Base-by-base conservation (phyloP, 441 rosid genomes). In the Theobroma grandiflorum region DNA sequence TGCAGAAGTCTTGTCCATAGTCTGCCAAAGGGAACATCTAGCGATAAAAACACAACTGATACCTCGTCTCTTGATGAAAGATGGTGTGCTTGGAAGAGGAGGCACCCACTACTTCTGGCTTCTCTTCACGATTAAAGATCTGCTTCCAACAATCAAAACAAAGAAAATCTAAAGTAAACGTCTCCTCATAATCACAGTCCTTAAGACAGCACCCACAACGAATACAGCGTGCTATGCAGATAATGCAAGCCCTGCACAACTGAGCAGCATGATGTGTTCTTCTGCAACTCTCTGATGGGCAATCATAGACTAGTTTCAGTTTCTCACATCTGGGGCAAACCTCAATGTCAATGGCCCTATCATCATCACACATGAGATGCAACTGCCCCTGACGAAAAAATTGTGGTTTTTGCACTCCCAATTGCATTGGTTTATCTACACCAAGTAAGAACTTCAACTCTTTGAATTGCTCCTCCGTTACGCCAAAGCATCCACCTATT, bases 151-250 rank as follows among this genome's bases (percentile, higher is more conserved):
- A 83, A 76, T 80, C 72, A 68, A 61, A 59, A 62, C 90, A 88
- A 78, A 81, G 75, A 31, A 71, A 80, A 18, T 80, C 85, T 75
- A 85, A 81, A 37, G 83, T 82, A 76, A 81, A 87, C 0, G 49
- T 76, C n/a, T 82, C 85, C 80, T 82, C 85, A 43, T 69, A 75
- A 12, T 79, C 86, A 73, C 80, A 79, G 52, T 85, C 83, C 67
- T 65, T 82, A n/a, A 86, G 59, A 77, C 89, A 88, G n/a, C 83
- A 58, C 7, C 91, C 91, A 73, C 91, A 88, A 8, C 47, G 77
- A 12, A 76, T 72, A 70, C 91, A 88, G 33, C 88, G 88, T 37
- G 66, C 77, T 18, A 86, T 80, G 81, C 88, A 88, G 31, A 88
- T 77, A 49, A 75, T 74, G 80, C 89, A 88, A 77, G 83, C 89